Percentiles rank a stretch among this genome's conserved stretches.
phyloP scores from a whole-genome alignment of 2,329 filamentous ascomycete genomes.

The Cladobotryum mycophilum region DNA sequence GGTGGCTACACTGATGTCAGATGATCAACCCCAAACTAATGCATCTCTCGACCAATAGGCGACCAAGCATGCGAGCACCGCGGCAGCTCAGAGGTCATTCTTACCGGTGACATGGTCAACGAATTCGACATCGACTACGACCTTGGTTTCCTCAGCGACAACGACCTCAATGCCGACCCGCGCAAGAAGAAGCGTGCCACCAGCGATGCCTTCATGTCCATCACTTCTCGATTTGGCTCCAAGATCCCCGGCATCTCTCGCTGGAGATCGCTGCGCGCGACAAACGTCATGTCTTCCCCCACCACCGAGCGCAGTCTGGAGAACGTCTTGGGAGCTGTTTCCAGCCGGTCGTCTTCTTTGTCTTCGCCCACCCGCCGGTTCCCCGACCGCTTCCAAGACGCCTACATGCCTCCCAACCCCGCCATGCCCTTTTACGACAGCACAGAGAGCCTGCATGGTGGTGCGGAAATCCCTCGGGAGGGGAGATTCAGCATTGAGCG shows the following conservation, averaged over 20 bases:
- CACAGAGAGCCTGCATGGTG: constrained; percentile 44
- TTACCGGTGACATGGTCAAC: constrained; percentile 31
- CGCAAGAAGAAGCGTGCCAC: constrained; percentile 50
- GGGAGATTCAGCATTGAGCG: constrained; percentile 47
- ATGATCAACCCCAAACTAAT: neutral
- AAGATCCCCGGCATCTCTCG: constrained; percentile 49
- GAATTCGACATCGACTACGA: constrained; percentile 56
- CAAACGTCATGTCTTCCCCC: constrained; percentile 47
- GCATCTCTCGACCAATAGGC: constrained; percentile 36
- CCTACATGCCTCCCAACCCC: constrained; percentile 54
- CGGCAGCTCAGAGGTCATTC: constrained; percentile 36
- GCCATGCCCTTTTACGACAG: constrained; percentile 58
- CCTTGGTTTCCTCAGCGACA: constrained; percentile 59
- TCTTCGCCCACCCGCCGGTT: constrained; percentile 51
- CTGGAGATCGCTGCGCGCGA: constrained; percentile 42
- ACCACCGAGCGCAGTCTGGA: constrained; percentile 82
- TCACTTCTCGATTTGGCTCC: constrained; percentile 60
- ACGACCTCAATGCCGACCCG: constrained; percentile 45
- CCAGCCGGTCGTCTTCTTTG: constrained; percentile 73
- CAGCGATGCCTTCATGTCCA: constrained; percentile 49
- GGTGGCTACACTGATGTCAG: too few species aligned
- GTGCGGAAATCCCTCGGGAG: constrained; percentile 34
- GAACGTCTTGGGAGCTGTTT: constrained; percentile 62
- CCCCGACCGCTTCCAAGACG: constrained; percentile 42
- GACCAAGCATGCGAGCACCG: constrained; percentile 56